Evolutionary conservation across 805 yeast species (phyloP).

Genomic region (Candida loeiensis): DNA sequence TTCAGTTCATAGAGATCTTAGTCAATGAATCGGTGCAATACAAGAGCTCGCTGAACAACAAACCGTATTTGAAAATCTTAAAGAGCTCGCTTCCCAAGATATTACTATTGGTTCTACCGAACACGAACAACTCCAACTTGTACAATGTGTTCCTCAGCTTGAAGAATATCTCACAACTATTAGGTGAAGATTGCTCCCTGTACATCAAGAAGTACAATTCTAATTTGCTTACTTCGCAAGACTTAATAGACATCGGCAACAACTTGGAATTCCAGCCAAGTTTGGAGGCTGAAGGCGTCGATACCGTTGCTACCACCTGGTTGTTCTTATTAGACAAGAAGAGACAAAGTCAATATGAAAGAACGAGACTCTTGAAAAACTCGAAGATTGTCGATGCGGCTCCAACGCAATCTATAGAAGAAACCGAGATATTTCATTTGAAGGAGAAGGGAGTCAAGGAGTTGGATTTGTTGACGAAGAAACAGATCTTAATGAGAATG

Average conservation of each 20-base stretch:
- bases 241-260: conserved; percentile 27
- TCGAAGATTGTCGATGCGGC: conserved; percentile 20
- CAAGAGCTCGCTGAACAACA: conserved; percentile 35
- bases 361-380: conserved; percentile 38
- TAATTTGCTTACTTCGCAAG: conserved; percentile 34
- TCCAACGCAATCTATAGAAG: conserved; percentile 16
- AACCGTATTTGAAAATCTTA: conserved; percentile 36
- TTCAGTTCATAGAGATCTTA: conserved; percentile 68
- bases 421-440: conserved; percentile 25
- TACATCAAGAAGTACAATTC: conserved; percentile 27
- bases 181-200: conserved; percentile 27
- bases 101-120: conserved; percentile 33
- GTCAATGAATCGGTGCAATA: conserved; percentile 35
- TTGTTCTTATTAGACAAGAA: conserved; percentile 42
- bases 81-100: conserved; percentile 34
- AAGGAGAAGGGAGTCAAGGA: conserved; percentile 17
- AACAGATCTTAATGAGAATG: conserved; percentile 72
- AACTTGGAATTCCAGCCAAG: conserved; percentile 26
- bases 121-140: conserved; percentile 33
- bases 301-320: conserved; percentile 41
- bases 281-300: conserved; percentile 5
- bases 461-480: conserved; percentile 27
- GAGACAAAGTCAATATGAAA: conserved; percentile 50
- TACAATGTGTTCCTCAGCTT: conserved; percentile 35
- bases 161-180: conserved; percentile 33